These are phyloP conservation scores for Bretschneidera sinensis DNA, from an alignment of 345 rosid species.

Conservation along the genomic window DNA sequence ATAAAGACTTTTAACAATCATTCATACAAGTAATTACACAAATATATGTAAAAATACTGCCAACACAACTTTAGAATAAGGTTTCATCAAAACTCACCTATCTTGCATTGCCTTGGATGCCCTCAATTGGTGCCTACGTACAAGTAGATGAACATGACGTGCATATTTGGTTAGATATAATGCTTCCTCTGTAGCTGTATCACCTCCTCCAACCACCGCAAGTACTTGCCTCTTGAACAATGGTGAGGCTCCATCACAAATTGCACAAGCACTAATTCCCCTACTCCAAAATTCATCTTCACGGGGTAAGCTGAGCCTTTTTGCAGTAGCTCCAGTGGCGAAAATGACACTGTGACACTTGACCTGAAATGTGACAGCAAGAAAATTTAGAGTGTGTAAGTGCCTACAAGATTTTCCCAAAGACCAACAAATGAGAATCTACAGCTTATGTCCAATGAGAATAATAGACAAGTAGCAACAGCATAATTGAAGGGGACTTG, in stretches of 20 bases:
- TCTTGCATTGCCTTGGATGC: constrained; percentile 99
- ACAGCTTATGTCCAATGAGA: neutral
- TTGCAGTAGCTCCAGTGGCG: constrained; percentile 97
- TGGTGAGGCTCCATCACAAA: constrained; percentile 98
- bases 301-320: constrained; percentile 70
- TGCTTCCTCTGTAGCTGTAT: constrained; percentile 98
- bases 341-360: constrained; percentile 74
- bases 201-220: constrained; percentile 98
- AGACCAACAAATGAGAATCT: constrained; percentile 3
- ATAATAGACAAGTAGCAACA: neutral
- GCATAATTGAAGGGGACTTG: neutral
- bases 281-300: constrained; percentile 99
- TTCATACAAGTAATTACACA: neutral
- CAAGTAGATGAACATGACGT: constrained; percentile 95
- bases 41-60: neutral
- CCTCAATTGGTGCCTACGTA: constrained; percentile 77
- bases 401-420: neutral
- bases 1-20: neutral
- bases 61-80: neutral
- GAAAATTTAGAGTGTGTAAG: neutral
- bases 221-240: constrained; percentile 92
- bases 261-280: constrained; percentile 99
- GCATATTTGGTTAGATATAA: constrained; percentile 91
- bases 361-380: constrained; percentile 42
- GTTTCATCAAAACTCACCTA: constrained; percentile 51